These are phyloP conservation scores for Fusarium chuoi DNA, from an alignment of 2,329 filamentous ascomycete genomes.

Conservation along the genomic window DNA sequence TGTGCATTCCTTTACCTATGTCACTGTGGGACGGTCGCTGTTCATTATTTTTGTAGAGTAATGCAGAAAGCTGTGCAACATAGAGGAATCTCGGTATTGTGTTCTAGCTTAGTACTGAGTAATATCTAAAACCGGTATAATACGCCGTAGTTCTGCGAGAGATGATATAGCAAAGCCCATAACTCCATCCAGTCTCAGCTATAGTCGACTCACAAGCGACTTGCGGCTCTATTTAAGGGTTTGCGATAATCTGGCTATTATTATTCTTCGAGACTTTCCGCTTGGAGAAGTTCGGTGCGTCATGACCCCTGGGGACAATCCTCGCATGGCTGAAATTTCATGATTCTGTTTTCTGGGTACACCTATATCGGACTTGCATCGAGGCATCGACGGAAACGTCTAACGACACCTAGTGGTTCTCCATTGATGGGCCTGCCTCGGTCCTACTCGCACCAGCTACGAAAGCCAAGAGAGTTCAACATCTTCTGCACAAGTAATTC, in stretches of 20 bases:
- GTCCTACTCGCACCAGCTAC: slow-evolving; percentile 24
- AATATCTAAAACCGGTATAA: neutral
- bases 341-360: neutral
- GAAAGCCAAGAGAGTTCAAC: slow-evolving; percentile 13
- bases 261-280: slow-evolving; percentile 37
- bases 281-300: slow-evolving; percentile 1
- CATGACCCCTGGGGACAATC: neutral
- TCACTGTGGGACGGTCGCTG: neutral
- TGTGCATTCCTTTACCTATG: neutral
- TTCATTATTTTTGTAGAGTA: neutral
- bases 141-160: neutral
- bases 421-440: slow-evolving; percentile 10
- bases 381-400: slow-evolving; percentile 6
- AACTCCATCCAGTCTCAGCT: slow-evolving; percentile 10
- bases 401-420: neutral
- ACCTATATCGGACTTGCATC: neutral
- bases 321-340: neutral
- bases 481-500: neutral
- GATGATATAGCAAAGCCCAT: neutral
- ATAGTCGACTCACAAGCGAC: neutral
- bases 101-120: neutral
- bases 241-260: slow-evolving; percentile 4
- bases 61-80: neutral
- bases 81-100: neutral
- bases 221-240: neutral